A percentile compares a stretch with the other conserved stretches of the same genome.
Conservation (phyloP, 1,139 yeast species). For the Sugiyamaella neomexicana region DNA sequence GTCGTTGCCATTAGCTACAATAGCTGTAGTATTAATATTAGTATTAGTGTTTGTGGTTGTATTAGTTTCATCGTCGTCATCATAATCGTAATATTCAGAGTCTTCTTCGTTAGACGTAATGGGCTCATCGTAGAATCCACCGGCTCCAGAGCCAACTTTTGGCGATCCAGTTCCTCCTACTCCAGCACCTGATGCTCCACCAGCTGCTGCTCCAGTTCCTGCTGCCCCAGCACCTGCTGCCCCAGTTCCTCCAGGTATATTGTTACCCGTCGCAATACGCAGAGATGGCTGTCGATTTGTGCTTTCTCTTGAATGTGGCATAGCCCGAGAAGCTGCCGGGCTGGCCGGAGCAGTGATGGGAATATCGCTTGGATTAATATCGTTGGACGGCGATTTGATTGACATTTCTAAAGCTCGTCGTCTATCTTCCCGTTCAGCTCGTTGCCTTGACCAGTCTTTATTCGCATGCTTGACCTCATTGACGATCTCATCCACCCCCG, state of each 20-base stretch:
- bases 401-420: constrained; percentile 42
- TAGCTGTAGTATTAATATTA: constrained; percentile 1
- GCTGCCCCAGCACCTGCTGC: too few species aligned
- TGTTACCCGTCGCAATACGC: constrained; percentile 16
- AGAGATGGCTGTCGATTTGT: constrained; percentile 16
- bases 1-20: neutral
- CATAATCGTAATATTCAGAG: constrained; percentile 19
- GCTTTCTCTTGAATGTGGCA: neutral
- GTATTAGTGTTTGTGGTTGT: neutral
- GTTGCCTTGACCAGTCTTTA: constrained; percentile 44
- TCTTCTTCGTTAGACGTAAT: constrained; percentile 22
- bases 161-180: neutral
- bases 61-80: constrained; percentile 9
- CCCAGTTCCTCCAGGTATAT: neutral
- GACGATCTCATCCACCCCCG: constrained; percentile 37
- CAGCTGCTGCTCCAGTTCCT: neutral
- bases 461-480: constrained; percentile 40
- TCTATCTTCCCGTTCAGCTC: constrained; percentile 44
- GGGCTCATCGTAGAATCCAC: constrained; percentile 11
- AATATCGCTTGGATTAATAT: constrained; percentile 11
- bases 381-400: constrained; percentile 22
- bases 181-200: too few species aligned
- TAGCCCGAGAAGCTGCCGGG: neutral
- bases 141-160: constrained; percentile 3
- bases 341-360: constrained; percentile 11